phyloP scores from a whole-genome alignment of 108 stramenopile genomes.

The Epithemia pelagica region DNA sequence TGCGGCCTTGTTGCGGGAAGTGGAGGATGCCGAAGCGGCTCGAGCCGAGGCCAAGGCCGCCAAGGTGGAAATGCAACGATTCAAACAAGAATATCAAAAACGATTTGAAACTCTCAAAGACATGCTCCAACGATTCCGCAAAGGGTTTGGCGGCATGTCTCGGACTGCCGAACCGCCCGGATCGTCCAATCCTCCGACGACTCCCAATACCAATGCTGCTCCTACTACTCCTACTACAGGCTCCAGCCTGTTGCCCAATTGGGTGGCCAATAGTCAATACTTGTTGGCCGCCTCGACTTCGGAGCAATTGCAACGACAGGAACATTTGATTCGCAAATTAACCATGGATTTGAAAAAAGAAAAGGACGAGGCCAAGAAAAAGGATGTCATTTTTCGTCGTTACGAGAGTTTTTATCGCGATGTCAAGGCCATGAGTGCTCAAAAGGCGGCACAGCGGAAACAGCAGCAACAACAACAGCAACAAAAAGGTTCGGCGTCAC shows the following conservation, averaged over 20 bases:
- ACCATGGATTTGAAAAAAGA: slow-evolving; percentile 72
- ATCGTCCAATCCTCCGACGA: slow-evolving; percentile 45
- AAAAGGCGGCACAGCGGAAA: slow-evolving; percentile 65
- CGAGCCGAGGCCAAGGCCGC: slow-evolving; percentile 70
- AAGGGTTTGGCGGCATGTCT: too few species aligned
- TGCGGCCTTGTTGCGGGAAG: slow-evolving; percentile 66
- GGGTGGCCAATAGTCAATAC: not conserved
- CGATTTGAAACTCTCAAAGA: slow-evolving; percentile 54
- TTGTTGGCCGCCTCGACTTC: slow-evolving; percentile 14
- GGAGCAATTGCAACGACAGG: slow-evolving; percentile 52
- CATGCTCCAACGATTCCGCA: slow-evolving; percentile 61
- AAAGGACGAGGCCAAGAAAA: slow-evolving; percentile 78
- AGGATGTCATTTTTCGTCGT: slow-evolving; percentile 72
- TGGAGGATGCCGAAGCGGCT: slow-evolving; percentile 70
- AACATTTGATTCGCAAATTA: slow-evolving; percentile 72
- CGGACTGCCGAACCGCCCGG: too few species aligned
- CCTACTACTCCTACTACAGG: slow-evolving; percentile 6
- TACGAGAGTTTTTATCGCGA: slow-evolving; percentile 85
- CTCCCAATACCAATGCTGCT: not conserved
- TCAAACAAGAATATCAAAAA: slow-evolving; percentile 61
- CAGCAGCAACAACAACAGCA: slow-evolving; percentile 5
- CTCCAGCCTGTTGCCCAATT: not conserved
- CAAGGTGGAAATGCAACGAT: slow-evolving; percentile 59
- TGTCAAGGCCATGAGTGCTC: slow-evolving; percentile 79
- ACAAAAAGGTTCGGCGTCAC: too few species aligned